Conservation (phyloP, 176 grass and related monocot species). For the Rhipidocladum racemiflorum region DNA sequence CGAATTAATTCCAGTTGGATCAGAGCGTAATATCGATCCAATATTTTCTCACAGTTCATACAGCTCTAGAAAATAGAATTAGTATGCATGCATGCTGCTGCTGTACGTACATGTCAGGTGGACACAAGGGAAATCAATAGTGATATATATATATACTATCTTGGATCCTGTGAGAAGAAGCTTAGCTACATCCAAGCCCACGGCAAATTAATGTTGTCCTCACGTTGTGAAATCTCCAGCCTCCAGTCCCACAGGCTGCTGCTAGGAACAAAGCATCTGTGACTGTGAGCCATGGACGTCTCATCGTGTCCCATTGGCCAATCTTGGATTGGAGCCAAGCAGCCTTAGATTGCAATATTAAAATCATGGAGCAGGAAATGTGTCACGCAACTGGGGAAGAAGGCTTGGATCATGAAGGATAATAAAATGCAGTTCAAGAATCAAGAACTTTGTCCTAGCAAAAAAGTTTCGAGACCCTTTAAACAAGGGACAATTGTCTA, state of each 20-base stretch:
- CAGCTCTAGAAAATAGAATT: not conserved
- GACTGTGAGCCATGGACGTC: not conserved
- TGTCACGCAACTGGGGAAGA: not conserved
- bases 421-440: slow-evolving; percentile 21
- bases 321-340: not conserved
- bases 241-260: not conserved
- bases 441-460: slow-evolving; percentile 17
- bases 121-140: not conserved
- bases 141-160: no score
- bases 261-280: slow-evolving; percentile 14
- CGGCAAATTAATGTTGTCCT: not conserved
- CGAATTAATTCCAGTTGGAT: not conserved
- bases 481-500: slow-evolving; percentile 35
- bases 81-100: not conserved
- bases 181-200: not conserved
- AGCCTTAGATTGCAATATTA: not conserved
- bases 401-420: not conserved
- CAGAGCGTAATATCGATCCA: not conserved
- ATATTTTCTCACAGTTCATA: not conserved
- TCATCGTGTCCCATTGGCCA: slow-evolving; percentile 19
- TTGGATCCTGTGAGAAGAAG: not conserved
- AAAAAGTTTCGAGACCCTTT: not conserved
- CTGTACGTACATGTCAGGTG: not conserved
- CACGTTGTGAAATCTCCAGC: not conserved
- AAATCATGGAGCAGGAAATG: slow-evolving; percentile 1